A percentile compares a stretch with the other conserved stretches of the same genome.
Conservation (phyloP, 495 filamentous ascomycete species). For the Tuber brumale region DNA sequence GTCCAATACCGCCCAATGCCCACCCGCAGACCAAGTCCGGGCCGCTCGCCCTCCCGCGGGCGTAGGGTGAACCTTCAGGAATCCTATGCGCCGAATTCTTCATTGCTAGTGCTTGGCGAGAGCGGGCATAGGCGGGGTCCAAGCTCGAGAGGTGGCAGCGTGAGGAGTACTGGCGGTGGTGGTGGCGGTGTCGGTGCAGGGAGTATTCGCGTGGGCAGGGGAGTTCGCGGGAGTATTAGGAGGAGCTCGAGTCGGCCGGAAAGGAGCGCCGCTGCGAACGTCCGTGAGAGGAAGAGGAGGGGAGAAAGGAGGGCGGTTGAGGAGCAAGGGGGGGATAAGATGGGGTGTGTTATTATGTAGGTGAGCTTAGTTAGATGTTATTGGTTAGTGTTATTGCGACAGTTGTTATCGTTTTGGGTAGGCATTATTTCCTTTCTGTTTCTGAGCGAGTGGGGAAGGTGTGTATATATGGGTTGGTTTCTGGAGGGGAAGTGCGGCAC, state of each 20-base stretch:
- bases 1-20: constrained; percentile 26
- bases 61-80: constrained; percentile 18
- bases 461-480: constrained; percentile 32
- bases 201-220: constrained; percentile 24
- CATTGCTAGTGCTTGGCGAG: constrained; percentile 10
- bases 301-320: constrained; percentile 18
- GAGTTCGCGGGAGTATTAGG: constrained; percentile 14
- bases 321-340: constrained; percentile 13
- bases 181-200: neutral
- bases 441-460: constrained; percentile 5
- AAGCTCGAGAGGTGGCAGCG: constrained; percentile 23
- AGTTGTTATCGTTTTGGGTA: neutral
- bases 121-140: constrained; percentile 18
- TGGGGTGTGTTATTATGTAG: constrained; percentile 20
- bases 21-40: constrained; percentile 27
- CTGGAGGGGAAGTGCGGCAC: neutral
- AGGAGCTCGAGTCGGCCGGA: constrained; percentile 21
- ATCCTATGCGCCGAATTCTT: constrained; percentile 15
- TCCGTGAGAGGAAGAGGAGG: constrained; percentile 32
- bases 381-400: constrained; percentile 5
- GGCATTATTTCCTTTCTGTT: constrained; percentile 11
- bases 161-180: constrained; percentile 17
- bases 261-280: constrained; percentile 39
- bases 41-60: constrained; percentile 28
- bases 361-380: neutral